These are phyloP conservation scores for Ophiognomonia clavigignenti-juglandacearum DNA, from an alignment of 2,329 filamentous ascomycete genomes.

Conservation along the genomic window DNA sequence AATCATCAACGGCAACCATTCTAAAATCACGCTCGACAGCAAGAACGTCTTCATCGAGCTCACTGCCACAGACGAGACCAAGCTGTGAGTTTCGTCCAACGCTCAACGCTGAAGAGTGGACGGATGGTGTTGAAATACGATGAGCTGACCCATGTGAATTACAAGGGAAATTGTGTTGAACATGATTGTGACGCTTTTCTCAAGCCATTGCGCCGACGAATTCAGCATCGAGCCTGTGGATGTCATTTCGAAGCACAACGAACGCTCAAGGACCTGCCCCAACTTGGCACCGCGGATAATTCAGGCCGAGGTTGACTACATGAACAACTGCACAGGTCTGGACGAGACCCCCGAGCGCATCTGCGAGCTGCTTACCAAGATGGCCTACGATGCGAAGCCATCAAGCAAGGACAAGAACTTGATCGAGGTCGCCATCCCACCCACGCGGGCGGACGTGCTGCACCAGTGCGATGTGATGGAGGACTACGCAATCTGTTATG, in stretches of 20 bases:
- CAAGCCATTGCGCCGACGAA: slow-evolving; percentile 76
- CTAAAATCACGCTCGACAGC: slow-evolving; percentile 88
- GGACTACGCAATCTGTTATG: slow-evolving; percentile 92
- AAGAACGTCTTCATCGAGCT: slow-evolving; percentile 96
- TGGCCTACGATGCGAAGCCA: slow-evolving; percentile 79
- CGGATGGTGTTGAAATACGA: no score
- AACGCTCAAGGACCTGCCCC: slow-evolving; percentile 74
- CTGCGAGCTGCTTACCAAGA: slow-evolving; percentile 76
- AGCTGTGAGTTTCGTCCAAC: no score
- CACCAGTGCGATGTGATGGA: slow-evolving; percentile 99
- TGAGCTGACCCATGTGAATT: no score
- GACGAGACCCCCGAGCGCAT: slow-evolving; percentile 68
- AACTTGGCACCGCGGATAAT: slow-evolving; percentile 72
- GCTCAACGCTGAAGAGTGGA: no score
- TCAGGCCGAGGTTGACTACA: slow-evolving; percentile 83
- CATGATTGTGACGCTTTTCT: slow-evolving; percentile 97
- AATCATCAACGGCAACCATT: slow-evolving; percentile 96
- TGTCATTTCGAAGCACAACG: slow-evolving; percentile 88
- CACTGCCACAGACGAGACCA: slow-evolving; percentile 92
- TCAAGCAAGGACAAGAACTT: slow-evolving; percentile 65
- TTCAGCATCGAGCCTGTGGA: slow-evolving; percentile 94
- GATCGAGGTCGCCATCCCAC: slow-evolving; percentile 76
- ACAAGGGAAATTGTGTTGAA: slow-evolving; percentile 95
- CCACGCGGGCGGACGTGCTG: slow-evolving; percentile 88
- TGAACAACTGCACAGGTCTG: slow-evolving; percentile 89